Conservation (phyloP, 768 basidiomycete genomes). For the Mycena indigotica region DNA sequence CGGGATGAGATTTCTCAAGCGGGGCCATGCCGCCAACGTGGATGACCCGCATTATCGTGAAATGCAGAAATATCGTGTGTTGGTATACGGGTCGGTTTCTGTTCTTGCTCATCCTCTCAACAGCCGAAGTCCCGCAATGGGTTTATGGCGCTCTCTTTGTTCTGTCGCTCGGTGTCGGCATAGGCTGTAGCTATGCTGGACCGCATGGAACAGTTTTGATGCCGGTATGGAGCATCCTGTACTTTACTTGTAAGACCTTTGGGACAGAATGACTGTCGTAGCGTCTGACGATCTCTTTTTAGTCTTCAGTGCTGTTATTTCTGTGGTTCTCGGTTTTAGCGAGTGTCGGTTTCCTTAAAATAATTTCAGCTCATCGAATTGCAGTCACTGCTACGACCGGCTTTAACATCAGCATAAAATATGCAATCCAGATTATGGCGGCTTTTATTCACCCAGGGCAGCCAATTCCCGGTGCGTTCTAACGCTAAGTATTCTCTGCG, state of each 20-base stretch:
- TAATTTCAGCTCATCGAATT: no score
- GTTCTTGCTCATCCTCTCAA: neutral
- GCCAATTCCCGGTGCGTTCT: neutral
- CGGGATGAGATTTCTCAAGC: slow-evolving; percentile 40
- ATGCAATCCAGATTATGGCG: slow-evolving; percentile 52
- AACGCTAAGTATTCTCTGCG: neutral
- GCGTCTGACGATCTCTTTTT: neutral
- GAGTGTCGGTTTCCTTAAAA: slow-evolving; percentile 9
- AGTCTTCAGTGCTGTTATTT: slow-evolving; percentile 37
- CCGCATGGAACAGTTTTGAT: slow-evolving; percentile 44
- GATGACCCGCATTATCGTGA: slow-evolving; percentile 56
- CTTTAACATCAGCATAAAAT: slow-evolving; percentile 51
- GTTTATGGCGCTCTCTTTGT: slow-evolving; percentile 50
- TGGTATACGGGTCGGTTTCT: neutral
- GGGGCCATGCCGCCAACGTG: slow-evolving; percentile 39
- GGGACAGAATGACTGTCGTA: slow-evolving; percentile 1
- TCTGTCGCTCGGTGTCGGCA: slow-evolving; percentile 48
- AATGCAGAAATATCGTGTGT: slow-evolving; percentile 50
- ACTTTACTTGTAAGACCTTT: slow-evolving; percentile 43
- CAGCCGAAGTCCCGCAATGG: slow-evolving; percentile 54
- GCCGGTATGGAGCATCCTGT: slow-evolving; percentile 56
- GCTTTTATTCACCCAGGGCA: slow-evolving; percentile 44
- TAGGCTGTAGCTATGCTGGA: slow-evolving; percentile 46
- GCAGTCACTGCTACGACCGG: slow-evolving; percentile 43
- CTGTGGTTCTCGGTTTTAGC: slow-evolving; percentile 47